Base-by-base conservation (phyloP, 2,329 filamentous ascomycete species). In the Cytospora piceae region DNA sequence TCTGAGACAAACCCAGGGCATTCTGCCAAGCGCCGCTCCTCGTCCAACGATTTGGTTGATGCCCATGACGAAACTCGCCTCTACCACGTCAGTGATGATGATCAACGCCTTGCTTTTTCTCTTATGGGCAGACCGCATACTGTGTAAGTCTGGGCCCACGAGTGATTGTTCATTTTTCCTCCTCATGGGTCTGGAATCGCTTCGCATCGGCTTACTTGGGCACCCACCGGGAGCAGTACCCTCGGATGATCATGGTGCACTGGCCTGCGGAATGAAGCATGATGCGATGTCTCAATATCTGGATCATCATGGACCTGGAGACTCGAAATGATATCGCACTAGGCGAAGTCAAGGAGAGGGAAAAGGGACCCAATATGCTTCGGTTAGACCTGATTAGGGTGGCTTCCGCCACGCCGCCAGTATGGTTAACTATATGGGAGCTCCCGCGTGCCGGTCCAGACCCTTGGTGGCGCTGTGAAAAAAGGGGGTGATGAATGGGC, bases 401-500 rank as follows among this genome's bases (percentile, higher is more conserved):
- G 63, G 42, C 52, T 61, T 54, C 51, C 15, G 42, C 63, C 58
- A 65, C 58, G 55, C 58, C 64, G 65, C 58, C 65, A 67, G 62
- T 20, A 15, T 55, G 65, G 61, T 54, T 34, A 64, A 49, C 52
- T 57, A 32, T 51, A 37, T 61, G 65, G 65, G 62, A 58, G 61
- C 54, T 67, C 61, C 65, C 65, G 65, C 54, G 8, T 67, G 57
- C 65, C 53, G 65, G 17, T n/a, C 55, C 27, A 53, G 46, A 46
- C 29, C 55, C 54, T 27, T 27, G n/a, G 61, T 37, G 54, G 54
- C 61, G 61, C 27, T 24, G 42, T 24, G 24, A 27, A 58, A 29
- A 34, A 46, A 8, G 37, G 39, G 39, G 20, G 20, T 42, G 39
- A 6, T n/a, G 39, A 42, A 5, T 4, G 37, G 39, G 17, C 39